Conservation (phyloP, 129 eudicot genomes). For the Solidago caesia region DNA sequence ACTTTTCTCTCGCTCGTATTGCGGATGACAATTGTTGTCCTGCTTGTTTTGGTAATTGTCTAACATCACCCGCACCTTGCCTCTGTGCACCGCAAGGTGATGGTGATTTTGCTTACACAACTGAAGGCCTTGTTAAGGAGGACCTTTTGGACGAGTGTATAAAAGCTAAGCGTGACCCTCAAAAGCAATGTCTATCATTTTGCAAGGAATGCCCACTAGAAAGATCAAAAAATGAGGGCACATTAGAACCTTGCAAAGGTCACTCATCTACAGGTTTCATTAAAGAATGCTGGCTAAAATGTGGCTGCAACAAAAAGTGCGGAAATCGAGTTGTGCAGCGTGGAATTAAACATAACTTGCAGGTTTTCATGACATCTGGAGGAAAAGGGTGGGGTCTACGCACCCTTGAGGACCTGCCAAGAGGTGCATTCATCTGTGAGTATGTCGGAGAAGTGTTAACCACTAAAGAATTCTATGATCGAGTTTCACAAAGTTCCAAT, state of each 20-base stretch:
- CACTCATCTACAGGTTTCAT: slow-evolving; percentile 65
- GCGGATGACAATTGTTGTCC: slow-evolving; percentile 60
- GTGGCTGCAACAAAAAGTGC: slow-evolving; percentile 77
- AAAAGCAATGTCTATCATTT: slow-evolving; percentile 47
- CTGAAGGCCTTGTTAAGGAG: slow-evolving; percentile 73
- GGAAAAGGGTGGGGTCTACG: slow-evolving; percentile 98
- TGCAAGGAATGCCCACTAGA: slow-evolving; percentile 86
- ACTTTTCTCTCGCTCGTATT: slow-evolving; percentile 67
- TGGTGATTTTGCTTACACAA: slow-evolving; percentile 71
- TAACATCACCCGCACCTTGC: slow-evolving; percentile 53
- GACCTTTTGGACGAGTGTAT: slow-evolving; percentile 56
- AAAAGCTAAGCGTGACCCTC: slow-evolving; percentile 64
- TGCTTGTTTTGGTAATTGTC: slow-evolving; percentile 63
- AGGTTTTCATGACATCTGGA: slow-evolving; percentile 83
- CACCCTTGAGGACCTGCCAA: slow-evolving; percentile 89
- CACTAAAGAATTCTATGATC: slow-evolving; percentile 55
- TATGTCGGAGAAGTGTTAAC: slow-evolving; percentile 92
- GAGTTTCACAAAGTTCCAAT: slow-evolving; percentile 44
- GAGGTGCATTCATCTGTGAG: slow-evolving; percentile 93
- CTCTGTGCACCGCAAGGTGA: slow-evolving; percentile 59
- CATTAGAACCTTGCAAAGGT: slow-evolving; percentile 73
- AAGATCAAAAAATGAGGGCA: slow-evolving; percentile 58
- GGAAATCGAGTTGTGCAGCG: slow-evolving; percentile 91
- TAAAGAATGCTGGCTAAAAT: slow-evolving; percentile 87
- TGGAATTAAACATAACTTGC: slow-evolving; percentile 71